Conservation (phyloP, 352 stramenopile species). For the Pilasporangium apinafurcum region DNA sequence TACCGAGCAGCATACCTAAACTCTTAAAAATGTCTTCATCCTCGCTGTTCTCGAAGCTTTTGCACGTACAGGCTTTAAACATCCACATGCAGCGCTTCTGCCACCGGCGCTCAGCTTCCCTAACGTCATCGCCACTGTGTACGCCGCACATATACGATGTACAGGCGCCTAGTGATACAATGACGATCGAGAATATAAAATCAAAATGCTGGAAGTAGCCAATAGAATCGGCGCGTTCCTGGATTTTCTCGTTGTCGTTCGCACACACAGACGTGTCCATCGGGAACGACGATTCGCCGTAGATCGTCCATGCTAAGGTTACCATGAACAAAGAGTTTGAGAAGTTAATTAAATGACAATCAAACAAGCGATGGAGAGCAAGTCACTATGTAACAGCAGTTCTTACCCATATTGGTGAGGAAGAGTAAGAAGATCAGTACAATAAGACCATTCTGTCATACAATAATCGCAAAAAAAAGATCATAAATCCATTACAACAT, state of each 20-base stretch:
- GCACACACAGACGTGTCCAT: slow-evolving; percentile 39
- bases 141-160: slow-evolving; percentile 67
- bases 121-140: slow-evolving; percentile 42
- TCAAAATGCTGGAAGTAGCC: slow-evolving; percentile 66
- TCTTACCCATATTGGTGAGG: slow-evolving; percentile 25
- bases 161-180: slow-evolving; percentile 29
- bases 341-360: background rate
- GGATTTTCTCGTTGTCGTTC: slow-evolving; percentile 44
- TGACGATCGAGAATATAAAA: slow-evolving; percentile 44
- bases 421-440: slow-evolving; percentile 55
- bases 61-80: slow-evolving; percentile 54
- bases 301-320: slow-evolving; percentile 31
- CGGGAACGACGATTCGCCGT: slow-evolving; percentile 46
- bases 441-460: slow-evolving; percentile 40
- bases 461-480: background rate
- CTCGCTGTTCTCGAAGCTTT: slow-evolving; percentile 20
- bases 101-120: slow-evolving; percentile 56
- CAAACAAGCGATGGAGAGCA: too few species aligned
- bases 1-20: slow-evolving; percentile 52
- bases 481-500: too few species aligned
- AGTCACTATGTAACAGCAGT: background rate
- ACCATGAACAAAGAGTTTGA: background rate
- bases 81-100: slow-evolving; percentile 55
- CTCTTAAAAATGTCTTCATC: slow-evolving; percentile 68
- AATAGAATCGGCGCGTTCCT: slow-evolving; percentile 52